Evolutionary conservation across 176 grass and related monocot species (phyloP), one percentile per base, ranked within the genome.

Genomic region (Ampelocalamus luodianensis): DNA sequence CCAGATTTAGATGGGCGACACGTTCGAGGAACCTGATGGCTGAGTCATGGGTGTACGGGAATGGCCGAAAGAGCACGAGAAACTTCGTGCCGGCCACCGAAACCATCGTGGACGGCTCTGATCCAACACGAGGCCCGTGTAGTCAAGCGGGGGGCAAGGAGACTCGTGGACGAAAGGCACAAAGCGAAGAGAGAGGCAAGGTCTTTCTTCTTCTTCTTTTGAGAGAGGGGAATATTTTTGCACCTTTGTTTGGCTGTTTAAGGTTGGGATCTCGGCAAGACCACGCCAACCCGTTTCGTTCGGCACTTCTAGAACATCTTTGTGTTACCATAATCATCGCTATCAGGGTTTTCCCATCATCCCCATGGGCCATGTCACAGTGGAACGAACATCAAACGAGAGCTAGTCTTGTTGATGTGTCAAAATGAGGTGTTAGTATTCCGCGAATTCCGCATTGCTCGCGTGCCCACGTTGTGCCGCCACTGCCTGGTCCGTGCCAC

Each of bases 1-100:
- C 17, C 6, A 6, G 20, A 8, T 64, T 20, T 65, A 37, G 36
- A 37, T 1, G 49, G 75, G 1, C 85, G 89, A 84, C 89, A 71
- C 80, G 80, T 91, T 87, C 76, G 85, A 91, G 79, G 89, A 49
- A 10, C 3, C 12, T 67, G 84, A 78, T 51, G 66, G 84, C 79
- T 83, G 88, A 90, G 88, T 83, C 84, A 90, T 74, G 24, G 32
- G 11, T 73, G 72, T 86, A 86, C 83, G 66, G 74, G 76, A 78
- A 78, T 50, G 34, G 2, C 6, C 40, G 49, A 65, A 59, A 20
- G 77, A 54, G 17, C 65, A 56, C 79, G 44, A 53, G 48, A 60
- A 67, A 22, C 43, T 56, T 82, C 59, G 18, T 67, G 81, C 73
- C 62, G 75, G 74, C 68, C 74, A n/a, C 50, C 13, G 14, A 39